A percentile compares a stretch with the other conserved stretches of the same genome.
Conservation (phyloP, 164 flowering plant species). For the Chloranthus sessilifolius region DNA sequence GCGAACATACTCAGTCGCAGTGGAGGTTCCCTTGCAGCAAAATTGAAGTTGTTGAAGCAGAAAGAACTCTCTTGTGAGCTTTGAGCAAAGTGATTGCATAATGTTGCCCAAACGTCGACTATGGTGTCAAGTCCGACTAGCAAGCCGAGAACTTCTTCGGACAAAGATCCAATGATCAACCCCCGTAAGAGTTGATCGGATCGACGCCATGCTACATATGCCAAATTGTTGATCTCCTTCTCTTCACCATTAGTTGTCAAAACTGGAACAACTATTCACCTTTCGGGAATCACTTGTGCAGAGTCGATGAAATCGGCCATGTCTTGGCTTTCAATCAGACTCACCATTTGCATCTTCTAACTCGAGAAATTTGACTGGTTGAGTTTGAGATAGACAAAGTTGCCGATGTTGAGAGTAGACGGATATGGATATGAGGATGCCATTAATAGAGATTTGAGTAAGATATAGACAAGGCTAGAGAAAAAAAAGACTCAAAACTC, state of each 20-base stretch:
- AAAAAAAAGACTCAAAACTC: too few species aligned
- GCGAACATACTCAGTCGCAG: not conserved
- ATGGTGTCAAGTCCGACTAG: not conserved
- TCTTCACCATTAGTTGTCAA: not conserved
- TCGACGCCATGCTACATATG: not conserved
- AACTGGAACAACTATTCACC: not conserved
- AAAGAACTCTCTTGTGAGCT: not conserved
- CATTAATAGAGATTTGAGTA: too few species aligned
- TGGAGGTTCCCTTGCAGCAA: not conserved
- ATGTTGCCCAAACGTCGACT: not conserved
- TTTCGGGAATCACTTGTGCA: not conserved
- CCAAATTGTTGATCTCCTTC: not conserved
- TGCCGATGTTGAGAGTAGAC: not conserved
- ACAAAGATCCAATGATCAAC: not conserved
- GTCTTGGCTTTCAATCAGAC: constrained; percentile 5
- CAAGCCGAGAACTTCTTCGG: not conserved
- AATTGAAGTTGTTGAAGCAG: not conserved
- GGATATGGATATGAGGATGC: not conserved
- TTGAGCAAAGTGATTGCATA: not conserved
- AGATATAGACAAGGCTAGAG: too few species aligned
- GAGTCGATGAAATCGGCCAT: not conserved
- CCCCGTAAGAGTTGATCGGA: not conserved
- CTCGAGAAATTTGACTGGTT: not conserved
- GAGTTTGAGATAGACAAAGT: constrained; percentile 1
- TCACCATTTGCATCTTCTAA: not conserved